Conservation (phyloP, 1,284 basidiomycete genomes). For the Tylopilus sp. region DNA sequence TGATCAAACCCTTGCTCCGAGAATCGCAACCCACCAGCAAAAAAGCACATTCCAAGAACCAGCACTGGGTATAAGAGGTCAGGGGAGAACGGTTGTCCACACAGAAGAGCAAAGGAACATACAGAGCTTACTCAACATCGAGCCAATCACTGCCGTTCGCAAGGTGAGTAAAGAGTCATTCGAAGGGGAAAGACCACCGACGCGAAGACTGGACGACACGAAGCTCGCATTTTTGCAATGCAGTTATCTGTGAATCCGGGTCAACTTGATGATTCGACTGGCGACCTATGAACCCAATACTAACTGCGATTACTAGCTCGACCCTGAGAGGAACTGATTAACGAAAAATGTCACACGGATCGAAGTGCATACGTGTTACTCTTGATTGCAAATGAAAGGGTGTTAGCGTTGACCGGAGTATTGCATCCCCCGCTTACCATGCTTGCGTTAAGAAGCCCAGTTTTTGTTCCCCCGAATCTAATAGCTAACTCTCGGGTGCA, state of each 20-base stretch:
- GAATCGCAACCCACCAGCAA: slow-evolving; percentile 74
- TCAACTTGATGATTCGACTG: slow-evolving; percentile 13
- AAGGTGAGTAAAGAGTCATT: slow-evolving; percentile 6
- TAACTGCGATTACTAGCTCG: slow-evolving; percentile 68
- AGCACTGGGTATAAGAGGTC: slow-evolving; percentile 33
- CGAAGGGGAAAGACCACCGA: slow-evolving; percentile 36
- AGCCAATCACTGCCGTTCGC: slow-evolving; percentile 59
- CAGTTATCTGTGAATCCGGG: slow-evolving; percentile 56
- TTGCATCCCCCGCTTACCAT: slow-evolving; percentile 47
- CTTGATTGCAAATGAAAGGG: slow-evolving; percentile 34
- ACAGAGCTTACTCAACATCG: slow-evolving; percentile 76
- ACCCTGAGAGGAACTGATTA: slow-evolving; percentile 42
- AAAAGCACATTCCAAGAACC: slow-evolving; percentile 76
- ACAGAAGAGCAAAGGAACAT: slow-evolving; percentile 24
- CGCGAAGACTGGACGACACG: slow-evolving; percentile 78
- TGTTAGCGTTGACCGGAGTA: slow-evolving; percentile 8
- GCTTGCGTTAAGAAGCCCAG: slow-evolving; percentile 79
- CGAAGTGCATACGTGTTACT: slow-evolving; percentile 57
- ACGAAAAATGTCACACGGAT: neutral
- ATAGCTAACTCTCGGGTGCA: slow-evolving; percentile 73
- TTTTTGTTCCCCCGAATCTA: slow-evolving; percentile 72
- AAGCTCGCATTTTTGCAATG: slow-evolving; percentile 79
- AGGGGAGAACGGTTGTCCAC: neutral
- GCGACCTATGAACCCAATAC: slow-evolving; percentile 22
- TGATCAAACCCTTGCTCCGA: slow-evolving; percentile 75